Evolutionary conservation across 768 basidiomycete species (phyloP), one percentile per base, ranked within the genome.

Genomic region (Lentinula lateritia): DNA sequence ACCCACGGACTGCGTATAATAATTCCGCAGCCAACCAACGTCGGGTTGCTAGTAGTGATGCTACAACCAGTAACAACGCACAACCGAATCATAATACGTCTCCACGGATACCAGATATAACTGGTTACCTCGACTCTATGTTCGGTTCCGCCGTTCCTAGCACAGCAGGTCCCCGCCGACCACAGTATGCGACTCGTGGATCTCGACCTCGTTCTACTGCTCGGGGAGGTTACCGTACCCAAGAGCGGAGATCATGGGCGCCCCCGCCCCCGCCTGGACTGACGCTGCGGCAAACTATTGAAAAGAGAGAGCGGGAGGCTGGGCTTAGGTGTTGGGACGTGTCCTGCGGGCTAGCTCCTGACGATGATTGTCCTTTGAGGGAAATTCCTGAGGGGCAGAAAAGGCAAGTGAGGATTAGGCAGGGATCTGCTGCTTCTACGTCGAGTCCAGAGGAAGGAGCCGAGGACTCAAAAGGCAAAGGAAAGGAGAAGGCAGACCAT

Each of bases 261-360:
- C 76, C 79, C 1, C 89, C 89, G 0, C 73, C 85, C 0, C 75
- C 87, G 0, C 89, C 89, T 2, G 90, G 90, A 0, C 80, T 78
- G 38, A 89, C 89, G 6, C 73, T 92, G 48, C 87, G 91, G 32
- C 84, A 92, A 70, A 82, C 85, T 6, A 77, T 93, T 16, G 91
- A 93, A 71, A 79, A 81, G 62, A 78, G 83, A 60, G 91, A 92
- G 71, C 81, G 86, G 20, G 88, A 90, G 69, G 80, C 82, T 20
- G 90, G 89, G 0, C 68, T 90, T 66, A 78, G 91, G 53, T 93
- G 91, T 69, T 83, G 76, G 42, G 90, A 92, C 66, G 73, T 85
- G 34, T 85, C 83, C 62, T 93, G 91, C 70, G 89, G 88, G 2
- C 69, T 91, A 34, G 91, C 89, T 0, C 89, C 89, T 6, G 85